Conservation (phyloP, 257 asterid species). For the Capsicum baccatum region DNA sequence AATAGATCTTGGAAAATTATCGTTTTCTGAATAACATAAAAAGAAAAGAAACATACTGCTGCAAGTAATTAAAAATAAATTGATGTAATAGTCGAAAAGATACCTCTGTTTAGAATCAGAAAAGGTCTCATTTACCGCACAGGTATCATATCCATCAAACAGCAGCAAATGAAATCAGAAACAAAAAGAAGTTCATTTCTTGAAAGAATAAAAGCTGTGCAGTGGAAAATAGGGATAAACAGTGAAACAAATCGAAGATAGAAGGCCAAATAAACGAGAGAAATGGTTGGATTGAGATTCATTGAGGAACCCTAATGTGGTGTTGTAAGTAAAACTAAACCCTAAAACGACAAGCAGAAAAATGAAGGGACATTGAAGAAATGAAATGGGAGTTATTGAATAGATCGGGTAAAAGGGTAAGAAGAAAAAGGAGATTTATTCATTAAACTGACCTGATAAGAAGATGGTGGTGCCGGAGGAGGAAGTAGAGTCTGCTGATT, state of each 20-base stretch:
- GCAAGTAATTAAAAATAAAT: conserved; percentile 31
- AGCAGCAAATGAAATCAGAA: conserved; percentile 36
- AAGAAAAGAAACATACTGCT: conserved; percentile 27
- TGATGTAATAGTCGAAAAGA: conserved; percentile 28
- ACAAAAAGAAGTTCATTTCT: conserved; percentile 21
- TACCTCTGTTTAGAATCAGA: conserved; percentile 54
- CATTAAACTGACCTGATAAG: conserved; percentile 34
- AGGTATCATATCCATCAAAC: conserved; percentile 42
- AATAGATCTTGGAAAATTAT: conserved; percentile 37
- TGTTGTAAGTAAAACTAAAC: conserved; percentile 39
- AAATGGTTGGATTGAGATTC: conserved; percentile 43
- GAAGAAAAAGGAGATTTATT: conserved; percentile 16
- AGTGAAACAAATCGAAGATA: conserved; percentile 32
- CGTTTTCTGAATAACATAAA: background rate
- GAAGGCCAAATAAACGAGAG: conserved; percentile 25
- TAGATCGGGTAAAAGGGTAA: conserved; percentile 42
- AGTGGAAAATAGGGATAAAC: conserved; percentile 33
- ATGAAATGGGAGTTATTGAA: background rate
- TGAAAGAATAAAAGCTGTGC: conserved; percentile 28
- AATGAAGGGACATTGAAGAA: conserved; percentile 30
- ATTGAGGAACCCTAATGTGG: conserved; percentile 52
- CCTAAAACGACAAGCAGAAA: conserved; percentile 51
- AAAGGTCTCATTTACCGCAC: conserved; percentile 46
- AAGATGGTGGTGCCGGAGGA: conserved; percentile 38
- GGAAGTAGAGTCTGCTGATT: conserved; percentile 42